Evolutionary conservation across 352 stramenopile genomes (phyloP), one percentile per base, ranked within the genome.

Genomic region (Phytophthora cryptogea): DNA sequence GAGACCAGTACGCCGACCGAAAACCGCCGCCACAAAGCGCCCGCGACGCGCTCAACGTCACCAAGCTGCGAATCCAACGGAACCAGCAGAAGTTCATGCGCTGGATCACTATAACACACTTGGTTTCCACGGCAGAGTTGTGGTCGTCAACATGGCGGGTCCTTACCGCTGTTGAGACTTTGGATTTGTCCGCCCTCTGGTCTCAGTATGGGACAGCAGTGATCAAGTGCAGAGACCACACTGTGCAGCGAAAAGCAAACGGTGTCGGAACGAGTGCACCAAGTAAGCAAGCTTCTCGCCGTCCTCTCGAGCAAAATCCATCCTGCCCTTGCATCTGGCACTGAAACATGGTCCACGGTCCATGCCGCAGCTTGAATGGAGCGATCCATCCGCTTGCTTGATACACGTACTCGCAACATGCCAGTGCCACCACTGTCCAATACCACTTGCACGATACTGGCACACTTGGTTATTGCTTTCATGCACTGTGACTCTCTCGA

Each of bases 41-140:
- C 26, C 45, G 10, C 42, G 40, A 63, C 37, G 55, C 46, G 47
- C 47, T n/a, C 37, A 28, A 27, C 55, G 55, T 57, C 45, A 50
- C 28, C 23, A 27, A n/a, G 41, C 10, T 13, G 11, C 0, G 11
- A 40, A 5, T 9, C 35, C 35, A 40, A 17, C 23, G 13, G 16
- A 16, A 43, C 4, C 35, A 27, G 46, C 42, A 26, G 42, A 49
- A 49, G 9, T 4, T 13, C 33, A 6, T 13, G 10, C 32, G 32
- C 14, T 37, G 32, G 32, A 37, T 4, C 32, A 5, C 10, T n/a
- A n/a, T n/a, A n/a, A n/a, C n/a, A n/a, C 32, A 37, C 20, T 23
- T n/a, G 32, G 3, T 36, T 36, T 36, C 31, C 6, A 8, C 8
- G 8, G 31, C 31, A 36, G 13, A 36, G 31, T 36, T 13, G 31